Evolutionary conservation across 2,329 filamentous ascomycete genomes (phyloP), one percentile per base, ranked within the genome.

Genomic region (Pseudogymnoascus sp.): DNA sequence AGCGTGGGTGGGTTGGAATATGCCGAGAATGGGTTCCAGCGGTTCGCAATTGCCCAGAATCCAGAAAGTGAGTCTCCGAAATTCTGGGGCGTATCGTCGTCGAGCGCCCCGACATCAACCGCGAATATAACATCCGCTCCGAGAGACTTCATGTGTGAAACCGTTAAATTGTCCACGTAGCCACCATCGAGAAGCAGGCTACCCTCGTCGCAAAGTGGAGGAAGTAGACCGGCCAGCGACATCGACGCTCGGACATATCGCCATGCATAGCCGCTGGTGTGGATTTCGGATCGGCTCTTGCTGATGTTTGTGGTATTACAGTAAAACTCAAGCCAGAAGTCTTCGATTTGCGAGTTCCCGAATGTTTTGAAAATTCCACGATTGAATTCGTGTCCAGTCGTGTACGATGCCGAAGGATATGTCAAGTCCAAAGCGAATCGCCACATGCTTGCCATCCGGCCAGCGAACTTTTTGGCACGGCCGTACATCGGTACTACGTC

Each of bases 261-360:
- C 94, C 94, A 99, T 0, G 94, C 93, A 71, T 99, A 99, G 12
- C 94, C 94, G 65, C 90, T 94, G 0, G 92, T 97, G 75, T 99
- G 94, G 67, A 95, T 92, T 73, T 99, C 94, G 2, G 86, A 86
- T 19, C 93, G 84, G 65, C 90, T 94, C 74, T 96, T 95, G 78
- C 90, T 95, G 76, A 99, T 97, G 74, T 97, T 99, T 38, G 95
- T 99, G 0, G 94, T 97, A 76, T 99, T 99, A 82, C 95, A 99
- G 77, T 99, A 99, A 74, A 91, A 99, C 68, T 96, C 92, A 10
- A 99, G 83, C 94, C 94, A 99, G 71, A 97, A 99, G 74, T 99
- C 94, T 76, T 99, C 94, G 63, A 99, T 97, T 72, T 97, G 94
- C 8, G 91, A 90, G 70, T 97, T 91, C 12, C 92, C 94, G 73